phyloP scores from a whole-genome alignment of 2,329 filamentous ascomycete genomes.

The Fusarium duplospermum region DNA sequence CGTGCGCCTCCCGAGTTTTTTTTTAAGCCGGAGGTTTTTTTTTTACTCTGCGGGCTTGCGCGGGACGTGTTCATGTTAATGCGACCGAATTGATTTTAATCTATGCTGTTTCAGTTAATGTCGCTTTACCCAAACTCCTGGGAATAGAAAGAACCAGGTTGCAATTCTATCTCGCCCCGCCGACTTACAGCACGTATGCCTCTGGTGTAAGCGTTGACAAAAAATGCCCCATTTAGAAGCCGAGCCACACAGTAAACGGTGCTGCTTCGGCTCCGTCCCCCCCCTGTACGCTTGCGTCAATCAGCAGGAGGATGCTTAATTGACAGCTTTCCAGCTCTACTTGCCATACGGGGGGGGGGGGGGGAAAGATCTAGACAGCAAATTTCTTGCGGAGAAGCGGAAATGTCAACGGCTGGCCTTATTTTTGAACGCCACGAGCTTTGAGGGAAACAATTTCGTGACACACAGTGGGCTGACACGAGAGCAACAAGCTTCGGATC shows the following conservation, averaged over 20 bases:
- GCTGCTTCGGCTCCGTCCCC: neutral
- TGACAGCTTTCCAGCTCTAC: neutral
- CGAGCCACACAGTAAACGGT: neutral
- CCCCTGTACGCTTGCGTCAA: conserved; percentile 14
- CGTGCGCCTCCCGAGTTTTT: neutral
- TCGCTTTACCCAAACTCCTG: conserved; percentile 17
- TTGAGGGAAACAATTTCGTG: conserved; percentile 29
- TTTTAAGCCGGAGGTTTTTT: conserved; percentile 6
- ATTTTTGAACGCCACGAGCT: conserved; percentile 27
- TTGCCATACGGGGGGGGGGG: neutral
- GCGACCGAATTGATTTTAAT: neutral
- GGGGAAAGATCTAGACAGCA: no score
- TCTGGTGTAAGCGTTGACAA: neutral
- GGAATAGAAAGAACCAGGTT: conserved; percentile 16
- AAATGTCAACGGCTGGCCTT: conserved; percentile 32
- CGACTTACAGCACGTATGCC: neutral
- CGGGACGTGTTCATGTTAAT: neutral
- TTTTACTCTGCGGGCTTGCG: neutral
- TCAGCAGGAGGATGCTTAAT: neutral
- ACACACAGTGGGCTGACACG: conserved; percentile 44
- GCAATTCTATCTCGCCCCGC: conserved; percentile 10
- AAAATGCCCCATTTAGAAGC: neutral
- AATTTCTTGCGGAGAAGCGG: conserved; percentile 44
- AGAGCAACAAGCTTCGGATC: conserved; percentile 29
- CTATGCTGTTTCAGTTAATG: conserved; percentile 5